A percentile compares a stretch with the other conserved stretches of the same genome.
Evolutionary conservation across 768 basidiomycete genomes (phyloP).

Genomic region (Leucocoprinus birnbaumii): DNA sequence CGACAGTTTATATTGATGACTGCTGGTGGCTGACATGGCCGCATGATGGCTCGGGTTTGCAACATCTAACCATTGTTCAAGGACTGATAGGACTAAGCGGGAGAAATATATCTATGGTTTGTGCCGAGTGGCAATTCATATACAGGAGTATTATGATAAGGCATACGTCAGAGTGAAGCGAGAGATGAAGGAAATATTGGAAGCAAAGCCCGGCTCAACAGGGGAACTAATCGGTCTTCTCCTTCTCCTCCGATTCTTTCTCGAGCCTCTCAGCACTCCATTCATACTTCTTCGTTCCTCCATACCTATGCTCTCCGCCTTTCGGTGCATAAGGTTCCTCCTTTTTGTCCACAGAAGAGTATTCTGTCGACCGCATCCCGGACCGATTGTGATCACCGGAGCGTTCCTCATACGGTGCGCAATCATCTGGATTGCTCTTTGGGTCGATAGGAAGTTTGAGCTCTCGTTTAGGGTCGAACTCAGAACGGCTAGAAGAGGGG

Average conservation of each 20-base stretch:
- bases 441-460: slow-evolving; percentile 4
- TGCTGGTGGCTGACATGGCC: not conserved
- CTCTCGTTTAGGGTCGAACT: not conserved
- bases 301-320: slow-evolving; percentile 10
- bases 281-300: slow-evolving; percentile 2
- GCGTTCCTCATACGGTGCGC: not conserved
- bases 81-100: too few relatives aligned
- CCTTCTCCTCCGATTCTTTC: not conserved
- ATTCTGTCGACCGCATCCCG: slow-evolving; percentile 7
- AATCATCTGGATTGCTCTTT: slow-evolving; percentile 4
- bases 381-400: slow-evolving; percentile 1
- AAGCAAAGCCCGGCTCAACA: too few relatives aligned
- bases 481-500: not conserved
- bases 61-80: too few relatives aligned
- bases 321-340: slow-evolving; percentile 5
- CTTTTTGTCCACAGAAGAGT: not conserved
- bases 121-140: too few relatives aligned
- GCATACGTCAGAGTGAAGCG: too few relatives aligned
- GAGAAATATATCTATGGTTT: too few relatives aligned
- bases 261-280: not conserved
- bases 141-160: too few relatives aligned
- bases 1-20: not conserved
- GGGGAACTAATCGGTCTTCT: not conserved
- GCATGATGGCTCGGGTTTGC: not conserved
- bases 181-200: not conserved